Conservation (phyloP, 306 rosid genomes). For the Inga leiocalycina region DNA sequence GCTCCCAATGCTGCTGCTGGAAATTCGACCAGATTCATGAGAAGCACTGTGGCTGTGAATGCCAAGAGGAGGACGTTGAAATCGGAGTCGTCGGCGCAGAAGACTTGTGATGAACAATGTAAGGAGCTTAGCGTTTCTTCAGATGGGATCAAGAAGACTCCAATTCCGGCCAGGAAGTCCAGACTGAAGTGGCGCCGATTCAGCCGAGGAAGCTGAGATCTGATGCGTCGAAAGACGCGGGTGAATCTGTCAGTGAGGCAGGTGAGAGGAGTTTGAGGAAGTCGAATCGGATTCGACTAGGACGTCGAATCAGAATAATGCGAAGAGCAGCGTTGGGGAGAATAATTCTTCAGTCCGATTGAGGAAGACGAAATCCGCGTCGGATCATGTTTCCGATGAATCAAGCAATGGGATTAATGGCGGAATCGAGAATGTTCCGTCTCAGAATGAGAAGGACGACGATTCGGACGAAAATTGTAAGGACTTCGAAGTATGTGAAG, state of each 20-base stretch:
- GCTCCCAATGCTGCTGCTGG: conserved; percentile 3
- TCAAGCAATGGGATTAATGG: conserved; percentile 33
- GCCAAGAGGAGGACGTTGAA: conserved; percentile 79
- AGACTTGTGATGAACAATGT: conserved; percentile 43
- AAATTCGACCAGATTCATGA: conserved; percentile 40
- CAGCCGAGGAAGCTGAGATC: conserved; percentile 52
- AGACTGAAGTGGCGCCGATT: conserved; percentile 51
- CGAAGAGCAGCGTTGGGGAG: conserved; percentile 9
- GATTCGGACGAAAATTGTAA: conserved; percentile 47
- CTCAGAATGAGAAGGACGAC: conserved; percentile 39
- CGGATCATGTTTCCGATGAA: conserved; percentile 35
- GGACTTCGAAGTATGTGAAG: conserved; percentile 64
- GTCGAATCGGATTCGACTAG: conserved; percentile 49
- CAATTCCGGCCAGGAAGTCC: conserved; percentile 50
- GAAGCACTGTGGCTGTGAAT: conserved; percentile 25
- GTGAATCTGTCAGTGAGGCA: conserved; percentile 35
- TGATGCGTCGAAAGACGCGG: conserved; percentile 31
- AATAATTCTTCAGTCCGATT: conserved; percentile 38
- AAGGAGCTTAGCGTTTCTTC: conserved; percentile 48
- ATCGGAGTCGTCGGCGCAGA: conserved; percentile 40
- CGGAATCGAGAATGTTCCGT: conserved; percentile 46
- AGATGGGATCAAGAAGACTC: conserved; percentile 57
- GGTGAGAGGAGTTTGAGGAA: conserved; percentile 52
- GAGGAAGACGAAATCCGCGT: conserved; percentile 50
- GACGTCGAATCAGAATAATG: not conserved